Evolutionary conservation across 352 stramenopile genomes (phyloP).

Genomic region (Pelagophyceae sp.): DNA sequence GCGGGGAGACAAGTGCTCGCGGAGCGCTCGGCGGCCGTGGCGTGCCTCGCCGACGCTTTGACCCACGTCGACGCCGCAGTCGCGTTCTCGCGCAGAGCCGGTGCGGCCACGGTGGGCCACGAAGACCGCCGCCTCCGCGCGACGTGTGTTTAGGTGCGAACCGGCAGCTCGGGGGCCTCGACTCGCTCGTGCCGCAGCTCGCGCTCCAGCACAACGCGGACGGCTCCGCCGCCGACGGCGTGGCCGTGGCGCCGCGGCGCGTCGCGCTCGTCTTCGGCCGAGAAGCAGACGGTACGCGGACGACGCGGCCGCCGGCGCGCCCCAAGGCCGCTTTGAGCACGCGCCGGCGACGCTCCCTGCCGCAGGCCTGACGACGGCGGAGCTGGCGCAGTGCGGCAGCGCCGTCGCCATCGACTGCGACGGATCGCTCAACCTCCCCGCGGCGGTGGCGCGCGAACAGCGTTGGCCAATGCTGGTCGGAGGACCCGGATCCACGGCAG

Average conservation of each 20-base stretch:
- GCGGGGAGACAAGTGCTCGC: not conserved
- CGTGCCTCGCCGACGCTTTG: not conserved
- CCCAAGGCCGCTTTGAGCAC: too few species aligned
- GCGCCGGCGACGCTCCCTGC: too few species aligned
- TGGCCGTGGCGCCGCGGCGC: not conserved
- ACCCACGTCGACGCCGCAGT: not conserved
- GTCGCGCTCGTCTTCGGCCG: slow-evolving; percentile 6
- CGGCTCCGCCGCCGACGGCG: not conserved
- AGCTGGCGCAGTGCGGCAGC: not conserved
- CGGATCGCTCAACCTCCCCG: not conserved
- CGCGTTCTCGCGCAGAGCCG: not conserved
- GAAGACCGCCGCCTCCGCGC: too few species aligned
- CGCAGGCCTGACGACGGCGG: not conserved
- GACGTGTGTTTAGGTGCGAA: too few species aligned
- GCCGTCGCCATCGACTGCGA: not conserved
- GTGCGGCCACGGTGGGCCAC: too few species aligned
- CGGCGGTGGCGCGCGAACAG: too few species aligned
- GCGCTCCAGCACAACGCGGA: not conserved
- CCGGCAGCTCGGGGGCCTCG: too few species aligned
- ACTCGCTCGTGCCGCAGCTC: too few species aligned
- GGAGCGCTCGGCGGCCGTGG: not conserved
- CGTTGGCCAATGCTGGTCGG: too few species aligned
- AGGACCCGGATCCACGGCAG: too few species aligned
- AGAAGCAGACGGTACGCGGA: too few species aligned
- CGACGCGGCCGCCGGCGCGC: too few species aligned